phyloP scores from a whole-genome alignment of 1,284 basidiomycete genomes.

The Takashimella koratensis region DNA sequence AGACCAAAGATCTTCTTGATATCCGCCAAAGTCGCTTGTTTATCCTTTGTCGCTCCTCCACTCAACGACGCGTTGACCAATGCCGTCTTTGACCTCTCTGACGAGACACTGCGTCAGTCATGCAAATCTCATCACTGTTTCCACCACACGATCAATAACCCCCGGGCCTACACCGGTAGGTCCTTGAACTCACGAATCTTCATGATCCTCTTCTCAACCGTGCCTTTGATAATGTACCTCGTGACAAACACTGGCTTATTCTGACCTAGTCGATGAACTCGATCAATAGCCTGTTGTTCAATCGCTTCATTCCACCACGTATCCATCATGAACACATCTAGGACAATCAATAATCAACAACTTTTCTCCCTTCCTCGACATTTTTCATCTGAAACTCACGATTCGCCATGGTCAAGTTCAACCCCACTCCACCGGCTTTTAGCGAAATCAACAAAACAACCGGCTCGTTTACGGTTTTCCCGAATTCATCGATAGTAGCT shows the following conservation, averaged over 20 bases:
- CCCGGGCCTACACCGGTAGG: too few species aligned
- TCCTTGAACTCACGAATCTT: constrained; percentile 63
- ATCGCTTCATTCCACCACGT: constrained; percentile 93
- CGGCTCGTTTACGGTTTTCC: constrained; percentile 60
- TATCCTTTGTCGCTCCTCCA: constrained; percentile 37
- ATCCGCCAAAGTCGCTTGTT: constrained; percentile 40
- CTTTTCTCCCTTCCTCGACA: background rate
- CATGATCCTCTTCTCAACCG: constrained; percentile 68
- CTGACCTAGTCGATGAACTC: constrained; percentile 53
- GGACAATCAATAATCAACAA: background rate
- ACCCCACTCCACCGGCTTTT: constrained; percentile 89
- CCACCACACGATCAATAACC: background rate
- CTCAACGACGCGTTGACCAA: constrained; percentile 47
- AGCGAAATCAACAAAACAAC: constrained; percentile 83
- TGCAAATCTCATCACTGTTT: background rate
- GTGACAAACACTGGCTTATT: constrained; percentile 71
- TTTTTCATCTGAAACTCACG: constrained; percentile 17
- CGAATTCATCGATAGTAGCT: constrained; percentile 71
- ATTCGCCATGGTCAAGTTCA: constrained; percentile 58
- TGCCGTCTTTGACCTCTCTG: constrained; percentile 48
- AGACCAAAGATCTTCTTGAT: constrained; percentile 50
- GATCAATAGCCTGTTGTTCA: constrained; percentile 72
- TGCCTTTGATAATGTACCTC: constrained; percentile 68
- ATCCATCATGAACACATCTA: constrained; percentile 93
- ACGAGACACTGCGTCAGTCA: too few species aligned